Evolutionary conservation across 441 rosid species (phyloP), one percentile per base, ranked within the genome.

Genomic region (Hura crepitans): DNA sequence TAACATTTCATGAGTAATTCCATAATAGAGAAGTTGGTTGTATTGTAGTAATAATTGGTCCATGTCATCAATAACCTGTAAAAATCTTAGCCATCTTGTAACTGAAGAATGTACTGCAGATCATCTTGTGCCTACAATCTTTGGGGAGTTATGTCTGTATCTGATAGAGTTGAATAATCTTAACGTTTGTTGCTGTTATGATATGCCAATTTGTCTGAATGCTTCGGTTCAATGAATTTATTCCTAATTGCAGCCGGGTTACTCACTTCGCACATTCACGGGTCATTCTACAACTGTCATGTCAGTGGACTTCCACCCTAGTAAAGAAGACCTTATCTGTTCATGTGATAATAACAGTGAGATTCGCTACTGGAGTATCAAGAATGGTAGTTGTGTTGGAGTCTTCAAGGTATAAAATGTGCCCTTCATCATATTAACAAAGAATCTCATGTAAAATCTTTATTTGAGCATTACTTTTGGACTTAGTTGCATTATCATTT

Each of bases 251-350:
- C 91, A 89, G 96, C 81, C 83, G 1, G 84, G 80, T 22, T 81
- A 69, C 75, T 82, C 91, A 51, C 78, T 87, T 64, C 86, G 86
- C 47, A 80, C 80, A 35, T 89, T 86, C 72, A 69, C 66, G 11
- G 89, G 93, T 61, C 96, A 89, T 77, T 77, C 86, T 65, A 65
- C 84, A 63, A 73, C 80, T 49, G 96, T 82, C 23, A 80, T 70
- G 84, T 87, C 96, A 23, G 78, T 89, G 68, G 96, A 87, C 71
- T 89, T 89, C 79, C 89, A 89, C 71, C 93, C 96, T 4, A 75
- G 62, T 69, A 83, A 82, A 71, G 92, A 86, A 65, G 91, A 89
- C 63, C 81, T 87, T 63, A 74, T 89, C 64, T 89, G 84, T 77
- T 89, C 96, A 10, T 89, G 87, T 17, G 96, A 89, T 76, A 76